phyloP scores from a whole-genome alignment of 2,329 filamentous ascomycete species.

The Ceratocystis cacaofunesta region DNA sequence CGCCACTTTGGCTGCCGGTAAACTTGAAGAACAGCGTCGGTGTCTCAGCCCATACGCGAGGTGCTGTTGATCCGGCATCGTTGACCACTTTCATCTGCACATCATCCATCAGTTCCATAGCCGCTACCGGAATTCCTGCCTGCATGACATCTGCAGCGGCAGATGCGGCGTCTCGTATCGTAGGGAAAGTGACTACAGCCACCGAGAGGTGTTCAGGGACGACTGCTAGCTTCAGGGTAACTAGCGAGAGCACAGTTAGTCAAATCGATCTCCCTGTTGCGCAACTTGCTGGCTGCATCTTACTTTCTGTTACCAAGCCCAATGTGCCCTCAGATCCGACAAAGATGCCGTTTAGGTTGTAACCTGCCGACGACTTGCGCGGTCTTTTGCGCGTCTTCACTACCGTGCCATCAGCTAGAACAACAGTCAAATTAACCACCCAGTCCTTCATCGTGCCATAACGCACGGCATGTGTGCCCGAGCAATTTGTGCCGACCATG shows the following conservation, averaged over 20 bases:
- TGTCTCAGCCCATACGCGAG: conserved; percentile 55
- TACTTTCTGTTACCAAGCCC: conserved; percentile 61
- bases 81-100: conserved; percentile 78
- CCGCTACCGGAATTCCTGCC: conserved; percentile 55
- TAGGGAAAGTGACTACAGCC: conserved; percentile 65
- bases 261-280: no score
- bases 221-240: conserved; percentile 64
- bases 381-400: conserved; percentile 69
- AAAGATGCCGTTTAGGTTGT: conserved; percentile 68
- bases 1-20: conserved; percentile 61
- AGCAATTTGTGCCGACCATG: conserved; percentile 69
- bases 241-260: conserved; percentile 23
- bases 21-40: conserved; percentile 80
- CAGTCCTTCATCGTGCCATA: conserved; percentile 83
- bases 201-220: conserved; percentile 64
- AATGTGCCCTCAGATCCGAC: conserved; percentile 71
- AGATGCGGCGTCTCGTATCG: conserved; percentile 58
- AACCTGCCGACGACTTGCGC: conserved; percentile 66
- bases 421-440: conserved; percentile 70
- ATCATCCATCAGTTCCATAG: conserved; percentile 79
- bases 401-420: conserved; percentile 61
- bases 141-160: conserved; percentile 65
- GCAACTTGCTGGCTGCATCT: neutral
- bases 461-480: conserved; percentile 63
- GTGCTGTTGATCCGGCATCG: conserved; percentile 52